phyloP scores from a whole-genome alignment of 192 early-diverging fungal species.

The Entomortierella lignicola region DNA sequence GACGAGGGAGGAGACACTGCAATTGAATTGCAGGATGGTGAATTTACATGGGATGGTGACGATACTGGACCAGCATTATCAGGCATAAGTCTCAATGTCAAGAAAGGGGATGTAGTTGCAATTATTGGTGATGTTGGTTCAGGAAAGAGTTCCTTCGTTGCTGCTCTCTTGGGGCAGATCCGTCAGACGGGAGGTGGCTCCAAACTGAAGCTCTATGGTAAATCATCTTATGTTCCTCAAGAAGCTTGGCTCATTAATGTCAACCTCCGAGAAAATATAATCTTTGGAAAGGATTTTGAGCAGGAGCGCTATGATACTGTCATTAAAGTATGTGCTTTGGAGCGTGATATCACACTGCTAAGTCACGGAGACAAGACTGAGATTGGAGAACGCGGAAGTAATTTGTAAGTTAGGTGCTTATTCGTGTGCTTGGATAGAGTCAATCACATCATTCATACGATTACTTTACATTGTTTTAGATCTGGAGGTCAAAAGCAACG shows the following conservation, averaged over 20 bases:
- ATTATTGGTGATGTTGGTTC: conserved; percentile 59
- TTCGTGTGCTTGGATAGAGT: neutral
- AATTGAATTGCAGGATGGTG: conserved; percentile 29
- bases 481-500: conserved; percentile 71
- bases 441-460: neutral
- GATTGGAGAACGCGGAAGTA: conserved; percentile 74
- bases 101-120: conserved; percentile 24
- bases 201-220: neutral
- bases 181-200: conserved; percentile 8
- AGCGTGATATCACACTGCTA: conserved; percentile 66
- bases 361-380: conserved; percentile 66
- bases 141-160: conserved; percentile 57
- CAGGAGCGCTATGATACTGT: conserved; percentile 64
- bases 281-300: conserved; percentile 71
- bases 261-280: conserved; percentile 71
- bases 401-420: conserved; percentile 47
- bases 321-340: conserved; percentile 66
- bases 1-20: conserved; percentile 45
- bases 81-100: conserved; percentile 42
- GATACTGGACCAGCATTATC: conserved; percentile 63
- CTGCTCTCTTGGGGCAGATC: conserved; percentile 56
- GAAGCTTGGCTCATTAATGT: conserved; percentile 76
- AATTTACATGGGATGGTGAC: conserved; percentile 66
- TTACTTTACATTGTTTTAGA: neutral
- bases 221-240: conserved; percentile 70